phyloP scores from a whole-genome alignment of 257 asterid genomes.

The Petrea volubilis region DNA sequence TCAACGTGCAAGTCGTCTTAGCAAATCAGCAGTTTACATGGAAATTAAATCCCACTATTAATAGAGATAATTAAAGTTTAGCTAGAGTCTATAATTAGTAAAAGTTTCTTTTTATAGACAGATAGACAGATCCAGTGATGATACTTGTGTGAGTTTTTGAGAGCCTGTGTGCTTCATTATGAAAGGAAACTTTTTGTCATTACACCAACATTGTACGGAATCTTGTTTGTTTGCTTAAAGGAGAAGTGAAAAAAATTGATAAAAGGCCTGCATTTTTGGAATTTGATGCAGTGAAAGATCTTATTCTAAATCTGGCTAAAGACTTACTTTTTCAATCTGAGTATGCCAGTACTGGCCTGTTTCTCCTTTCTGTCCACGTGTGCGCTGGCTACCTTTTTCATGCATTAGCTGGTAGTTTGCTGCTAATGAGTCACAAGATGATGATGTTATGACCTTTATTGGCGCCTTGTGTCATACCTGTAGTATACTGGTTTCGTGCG shows the following conservation, averaged over 20 bases:
- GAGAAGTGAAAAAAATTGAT: neutral
- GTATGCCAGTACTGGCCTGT: too few relatives aligned
- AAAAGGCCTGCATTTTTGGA: neutral
- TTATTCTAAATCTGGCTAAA: neutral
- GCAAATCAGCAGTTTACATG: neutral
- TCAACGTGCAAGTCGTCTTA: too few relatives aligned
- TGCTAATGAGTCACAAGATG: neutral
- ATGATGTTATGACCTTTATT: too few relatives aligned
- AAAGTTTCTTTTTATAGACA: neutral
- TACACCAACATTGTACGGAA: neutral
- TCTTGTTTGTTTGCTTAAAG: neutral
- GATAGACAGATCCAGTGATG: neutral
- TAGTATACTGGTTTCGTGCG: neutral
- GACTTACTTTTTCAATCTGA: neutral
- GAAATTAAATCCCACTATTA: neutral
- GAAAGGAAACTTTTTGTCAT: neutral
- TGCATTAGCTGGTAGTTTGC: neutral
- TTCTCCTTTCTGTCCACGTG: too few relatives aligned
- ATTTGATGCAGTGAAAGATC: neutral
- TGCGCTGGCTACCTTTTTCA: neutral
- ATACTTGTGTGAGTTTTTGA: neutral
- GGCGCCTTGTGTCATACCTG: neutral
- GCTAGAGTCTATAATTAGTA: constrained; percentile 2
- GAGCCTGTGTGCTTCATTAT: neutral
- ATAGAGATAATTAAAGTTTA: neutral